Evolutionary conservation across 2,329 filamentous ascomycete genomes (phyloP).

Genomic region (Colletotrichum lupini): DNA sequence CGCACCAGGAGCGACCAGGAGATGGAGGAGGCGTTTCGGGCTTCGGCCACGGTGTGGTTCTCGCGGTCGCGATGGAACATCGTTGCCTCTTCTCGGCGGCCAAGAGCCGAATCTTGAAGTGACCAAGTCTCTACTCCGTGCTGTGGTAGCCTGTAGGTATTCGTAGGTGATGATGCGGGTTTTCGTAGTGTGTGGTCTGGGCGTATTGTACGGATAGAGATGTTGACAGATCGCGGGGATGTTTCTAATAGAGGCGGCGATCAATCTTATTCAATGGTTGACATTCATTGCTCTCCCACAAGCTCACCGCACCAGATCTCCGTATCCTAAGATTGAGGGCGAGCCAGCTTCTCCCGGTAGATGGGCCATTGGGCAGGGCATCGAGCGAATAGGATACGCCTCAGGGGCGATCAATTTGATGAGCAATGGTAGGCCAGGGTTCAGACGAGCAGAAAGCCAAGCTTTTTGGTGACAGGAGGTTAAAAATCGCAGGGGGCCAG

Average conservation of each 20-base stretch:
- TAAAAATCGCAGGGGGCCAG: slow-evolving; percentile 15
- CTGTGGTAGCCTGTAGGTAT: too few relatives aligned
- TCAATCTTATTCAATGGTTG: not conserved
- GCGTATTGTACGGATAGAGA: not conserved
- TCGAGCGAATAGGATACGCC: not conserved
- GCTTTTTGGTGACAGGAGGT: slow-evolving; percentile 35
- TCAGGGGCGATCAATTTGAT: not conserved
- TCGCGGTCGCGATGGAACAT: not conserved
- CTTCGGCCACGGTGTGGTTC: not conserved
- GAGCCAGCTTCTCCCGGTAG: not conserved
- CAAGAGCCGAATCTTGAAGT: not conserved
- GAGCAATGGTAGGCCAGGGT: slow-evolving; percentile 2
- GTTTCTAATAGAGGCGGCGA: not conserved
- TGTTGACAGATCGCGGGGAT: not conserved
- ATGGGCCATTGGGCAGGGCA: not conserved
- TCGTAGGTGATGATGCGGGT: too few relatives aligned
- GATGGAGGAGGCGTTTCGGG: slow-evolving; percentile 14
- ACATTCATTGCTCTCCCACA: not conserved
- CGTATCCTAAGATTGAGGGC: not conserved
- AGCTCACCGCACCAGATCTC: not conserved
- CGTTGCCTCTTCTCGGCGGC: not conserved
- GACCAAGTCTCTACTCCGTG: too few relatives aligned
- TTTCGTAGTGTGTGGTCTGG: not conserved
- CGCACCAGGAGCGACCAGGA: slow-evolving; percentile 17
- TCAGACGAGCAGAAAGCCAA: slow-evolving; percentile 29